Conservation (phyloP, 176 grass and related monocot species). For the Oryza glaberrima region DNA sequence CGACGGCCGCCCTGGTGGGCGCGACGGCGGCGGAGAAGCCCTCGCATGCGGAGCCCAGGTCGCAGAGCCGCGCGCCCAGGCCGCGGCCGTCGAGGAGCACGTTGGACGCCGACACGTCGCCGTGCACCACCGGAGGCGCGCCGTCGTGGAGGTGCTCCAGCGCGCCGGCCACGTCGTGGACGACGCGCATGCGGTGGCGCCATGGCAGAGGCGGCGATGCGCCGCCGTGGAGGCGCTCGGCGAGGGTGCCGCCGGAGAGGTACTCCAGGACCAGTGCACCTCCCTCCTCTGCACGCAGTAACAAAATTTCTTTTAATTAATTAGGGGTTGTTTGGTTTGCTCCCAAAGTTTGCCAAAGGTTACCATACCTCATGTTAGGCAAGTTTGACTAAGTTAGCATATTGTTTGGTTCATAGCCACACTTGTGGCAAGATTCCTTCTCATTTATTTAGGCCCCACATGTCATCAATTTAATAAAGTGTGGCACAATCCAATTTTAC, state of each 20-base stretch:
- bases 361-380: too few species aligned
- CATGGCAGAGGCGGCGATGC: conserved; percentile 44
- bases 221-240: conserved; percentile 53
- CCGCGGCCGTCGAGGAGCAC: conserved; percentile 58
- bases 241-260: conserved; percentile 70
- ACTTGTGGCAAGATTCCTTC: too few species aligned
- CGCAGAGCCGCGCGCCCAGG: conserved; percentile 55
- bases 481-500: too few species aligned
- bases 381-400: too few species aligned
- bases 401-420: too few species aligned
- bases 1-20: conserved; percentile 42
- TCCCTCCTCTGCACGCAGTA: conserved; percentile 60
- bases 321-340: too few species aligned
- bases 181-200: conserved; percentile 58
- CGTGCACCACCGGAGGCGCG: conserved; percentile 63
- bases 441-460: too few species aligned
- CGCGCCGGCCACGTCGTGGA: conserved; percentile 70
- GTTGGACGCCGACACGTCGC: conserved; percentile 85
- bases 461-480: too few species aligned
- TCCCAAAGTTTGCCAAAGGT: too few species aligned
- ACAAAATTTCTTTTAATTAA: neutral
- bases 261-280: conserved; percentile 86
- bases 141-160: conserved; percentile 82
- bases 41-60: conserved; percentile 78
- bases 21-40: conserved; percentile 78